Percentiles rank a stretch among this genome's conserved stretches.
Evolutionary conservation across 2,329 filamentous ascomycete species (phyloP).

Genomic region (Didymosphaeria variabile): DNA sequence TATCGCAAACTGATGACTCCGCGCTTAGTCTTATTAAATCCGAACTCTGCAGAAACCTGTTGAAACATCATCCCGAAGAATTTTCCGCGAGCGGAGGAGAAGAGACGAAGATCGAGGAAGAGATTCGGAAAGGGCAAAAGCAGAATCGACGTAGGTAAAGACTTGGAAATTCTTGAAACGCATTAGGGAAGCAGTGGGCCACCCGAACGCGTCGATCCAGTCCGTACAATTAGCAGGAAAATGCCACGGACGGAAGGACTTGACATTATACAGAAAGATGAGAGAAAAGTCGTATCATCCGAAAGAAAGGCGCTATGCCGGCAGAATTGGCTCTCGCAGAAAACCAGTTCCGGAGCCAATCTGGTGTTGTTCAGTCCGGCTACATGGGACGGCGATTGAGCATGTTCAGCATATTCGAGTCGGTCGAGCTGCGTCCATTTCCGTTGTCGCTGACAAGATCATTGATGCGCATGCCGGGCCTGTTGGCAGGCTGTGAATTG

Average conservation of each 20-base stretch:
- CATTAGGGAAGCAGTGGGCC: constrained; percentile 24
- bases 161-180: constrained; percentile 19
- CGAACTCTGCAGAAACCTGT: constrained; percentile 2
- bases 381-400: constrained; percentile 52
- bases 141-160: not conserved
- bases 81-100: constrained; percentile 2
- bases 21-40: constrained; percentile 8
- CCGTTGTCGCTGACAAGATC: constrained; percentile 52
- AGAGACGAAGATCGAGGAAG: constrained; percentile 3
- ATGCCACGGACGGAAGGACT: not conserved
- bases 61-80: constrained; percentile 14
- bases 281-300: constrained; percentile 7
- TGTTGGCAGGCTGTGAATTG: constrained; percentile 38
- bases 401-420: constrained; percentile 55
- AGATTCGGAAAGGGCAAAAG: not conserved
- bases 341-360: constrained; percentile 42
- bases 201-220: constrained; percentile 18
- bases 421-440: constrained; percentile 51
- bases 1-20: constrained; percentile 16
- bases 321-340: constrained; percentile 30
- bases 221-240: not conserved
- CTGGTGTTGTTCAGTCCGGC: constrained; percentile 14
- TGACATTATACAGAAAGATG: constrained; percentile 22
- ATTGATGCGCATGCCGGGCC: constrained; percentile 54
- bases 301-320: constrained; percentile 2